These are phyloP conservation scores for Magnolia changhungtana DNA, from an alignment of 164 flowering plant genomes.

Conservation along the genomic window DNA sequence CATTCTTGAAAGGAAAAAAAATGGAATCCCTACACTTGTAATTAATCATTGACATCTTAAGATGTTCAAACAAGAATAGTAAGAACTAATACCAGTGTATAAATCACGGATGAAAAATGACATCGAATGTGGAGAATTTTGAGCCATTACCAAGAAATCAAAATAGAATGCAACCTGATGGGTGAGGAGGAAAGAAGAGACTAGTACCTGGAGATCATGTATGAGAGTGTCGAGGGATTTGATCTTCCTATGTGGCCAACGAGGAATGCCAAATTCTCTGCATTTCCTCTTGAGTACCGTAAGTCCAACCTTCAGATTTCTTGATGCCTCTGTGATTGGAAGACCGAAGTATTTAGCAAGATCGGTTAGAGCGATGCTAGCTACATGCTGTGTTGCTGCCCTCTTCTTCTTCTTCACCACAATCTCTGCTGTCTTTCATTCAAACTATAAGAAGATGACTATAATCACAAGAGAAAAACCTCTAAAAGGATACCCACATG, in stretches of 20 bases:
- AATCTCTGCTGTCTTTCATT: slow-evolving; percentile 25
- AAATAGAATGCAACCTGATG: background rate
- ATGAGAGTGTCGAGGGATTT: slow-evolving; percentile 66
- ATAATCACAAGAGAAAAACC: background rate
- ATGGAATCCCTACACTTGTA: background rate
- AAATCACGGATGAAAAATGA: background rate
- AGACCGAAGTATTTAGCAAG: slow-evolving; percentile 54
- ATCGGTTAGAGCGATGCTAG: slow-evolving; percentile 45
- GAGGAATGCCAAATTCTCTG: slow-evolving; percentile 65
- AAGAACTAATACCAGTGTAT: background rate
- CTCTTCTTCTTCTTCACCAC: slow-evolving; percentile 31
- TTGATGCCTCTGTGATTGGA: slow-evolving; percentile 63
- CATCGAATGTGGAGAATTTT: background rate
- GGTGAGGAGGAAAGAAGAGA: background rate
- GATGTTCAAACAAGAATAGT: no score
- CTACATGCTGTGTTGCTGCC: slow-evolving; percentile 39
- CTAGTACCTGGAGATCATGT: slow-evolving; percentile 49
- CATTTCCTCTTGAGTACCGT: slow-evolving; percentile 65
- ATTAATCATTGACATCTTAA: background rate
- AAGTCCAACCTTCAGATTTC: slow-evolving; percentile 49
- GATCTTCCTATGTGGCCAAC: slow-evolving; percentile 76
- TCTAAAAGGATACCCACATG: no score
- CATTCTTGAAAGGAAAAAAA: background rate
- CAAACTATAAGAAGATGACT: slow-evolving; percentile 12
- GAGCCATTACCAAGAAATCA: background rate